Base-by-base conservation (phyloP, 208 protist species). In the Acanthamoeba triangularis region DNA sequence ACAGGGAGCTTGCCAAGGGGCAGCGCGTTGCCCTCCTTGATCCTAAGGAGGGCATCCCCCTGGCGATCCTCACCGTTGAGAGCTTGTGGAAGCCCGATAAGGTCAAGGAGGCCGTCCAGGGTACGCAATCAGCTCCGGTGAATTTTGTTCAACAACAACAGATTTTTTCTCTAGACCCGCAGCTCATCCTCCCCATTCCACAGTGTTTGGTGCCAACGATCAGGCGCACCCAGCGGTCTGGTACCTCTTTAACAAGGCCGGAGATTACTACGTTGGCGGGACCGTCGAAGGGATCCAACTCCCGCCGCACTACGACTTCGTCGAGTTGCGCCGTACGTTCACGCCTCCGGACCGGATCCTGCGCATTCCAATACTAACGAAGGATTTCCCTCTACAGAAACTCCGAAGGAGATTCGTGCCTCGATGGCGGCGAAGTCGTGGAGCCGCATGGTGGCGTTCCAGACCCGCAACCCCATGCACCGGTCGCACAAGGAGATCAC, bases 391-490 rank as follows among this genome's bases (percentile, higher is more conserved):
- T 41, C 11, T 49, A 33, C 65, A 94, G 90, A 95, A 59, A 98
- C 98, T 23, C 98, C 98, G 11, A 87, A 63, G 54, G 95, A 98
- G 96, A 65, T 98, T 16, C 96, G 97, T 37, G 96, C 82, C 0
- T 14, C 25, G 35, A 88, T 96, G 52, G 47, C 41, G 14, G 65
- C 49, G 35, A 96, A 96, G 63, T 85, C 85, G 28, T 93, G 61
- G 44, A 96, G 54, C 44, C 97, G 97, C 84, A 72, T 98, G 67
- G 97, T 98, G 33, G 97, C 97, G 61, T 98, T 98, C 96, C 97
- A 98, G 96, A 98, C 97, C 80, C 96, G 98, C 69, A 98, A 98
- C 97, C 98, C 98, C 13, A 94, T 98, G 35, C 98, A 98, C 95
- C 69, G 97, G 35, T 97, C 97, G n/a, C 98, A 98, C 95, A 97